Evolutionary conservation across 2,329 filamentous ascomycete genomes (phyloP).

Genomic region (Pseudogymnoascus sp.): DNA sequence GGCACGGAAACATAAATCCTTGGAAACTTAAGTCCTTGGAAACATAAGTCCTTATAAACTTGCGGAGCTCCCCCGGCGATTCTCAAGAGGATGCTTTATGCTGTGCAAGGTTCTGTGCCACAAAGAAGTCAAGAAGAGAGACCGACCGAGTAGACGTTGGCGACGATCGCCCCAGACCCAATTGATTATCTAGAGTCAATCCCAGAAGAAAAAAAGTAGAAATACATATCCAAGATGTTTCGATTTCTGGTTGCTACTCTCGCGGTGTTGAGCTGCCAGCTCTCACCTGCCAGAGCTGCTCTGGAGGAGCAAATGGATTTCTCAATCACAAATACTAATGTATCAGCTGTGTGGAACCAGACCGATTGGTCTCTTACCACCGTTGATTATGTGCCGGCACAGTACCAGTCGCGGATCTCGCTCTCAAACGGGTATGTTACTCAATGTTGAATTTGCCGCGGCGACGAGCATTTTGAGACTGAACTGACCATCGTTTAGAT

Average conservation of each 20-base stretch:
- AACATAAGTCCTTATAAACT: neutral
- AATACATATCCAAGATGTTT: neutral
- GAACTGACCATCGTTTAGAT: slow-evolving; percentile 20
- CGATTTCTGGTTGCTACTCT: neutral
- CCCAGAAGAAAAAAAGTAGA: neutral
- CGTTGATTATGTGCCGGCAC: slow-evolving; percentile 24
- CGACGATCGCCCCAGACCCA: neutral
- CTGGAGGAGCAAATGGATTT: slow-evolving; percentile 23
- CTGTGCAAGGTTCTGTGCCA: neutral
- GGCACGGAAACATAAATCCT: neutral
- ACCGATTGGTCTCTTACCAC: slow-evolving; percentile 28
- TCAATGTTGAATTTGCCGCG: neutral
- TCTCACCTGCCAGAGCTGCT: neutral
- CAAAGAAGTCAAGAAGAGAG: neutral
- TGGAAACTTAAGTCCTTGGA: neutral
- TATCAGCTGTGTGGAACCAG: slow-evolving; percentile 26
- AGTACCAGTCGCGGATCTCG: slow-evolving; percentile 29
- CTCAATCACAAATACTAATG: slow-evolving; percentile 22
- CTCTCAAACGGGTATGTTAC: slow-evolving; percentile 29
- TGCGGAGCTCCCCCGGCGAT: neutral
- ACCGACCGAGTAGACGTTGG: neutral
- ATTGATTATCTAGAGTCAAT: neutral
- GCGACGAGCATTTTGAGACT: neutral
- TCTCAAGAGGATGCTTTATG: neutral
- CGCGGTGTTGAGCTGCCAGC: neutral